Evolutionary conservation across 495 filamentous ascomycete species (phyloP), one percentile per base, ranked within the genome.

Genomic region (Wilcoxina mikolae): DNA sequence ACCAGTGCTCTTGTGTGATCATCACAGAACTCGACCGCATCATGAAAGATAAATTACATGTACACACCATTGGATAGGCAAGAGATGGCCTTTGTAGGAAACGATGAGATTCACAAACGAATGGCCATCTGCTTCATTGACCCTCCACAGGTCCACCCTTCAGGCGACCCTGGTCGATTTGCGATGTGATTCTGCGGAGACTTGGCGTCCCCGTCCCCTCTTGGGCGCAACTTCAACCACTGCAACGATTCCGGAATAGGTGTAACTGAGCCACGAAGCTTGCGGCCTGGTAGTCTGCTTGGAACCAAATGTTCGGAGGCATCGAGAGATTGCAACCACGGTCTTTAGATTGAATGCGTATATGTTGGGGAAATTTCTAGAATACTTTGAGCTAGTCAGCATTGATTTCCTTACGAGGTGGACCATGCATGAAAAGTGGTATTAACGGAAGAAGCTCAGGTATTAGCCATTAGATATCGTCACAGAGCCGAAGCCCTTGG

Each of bases 1-100:
- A 93, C 91, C 91, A 98, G 91, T 98, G 91, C 90, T 89, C 76
- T 60, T 49, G 46, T 57, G 86, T 94, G 89, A 95, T 98, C 90
- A 86, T 83, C 61, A 60, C 56, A 64, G 53, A 44, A 49, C 46
- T 49, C 46, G 22, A 49, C 43, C 60, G 39, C 39, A 20, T 18
- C 5, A 43, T 43, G 9, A 20, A 43, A 43, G 39, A 43, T 18
- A 10, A 43, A 20, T 12, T 5, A 43, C 39, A 18, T 35, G 7
- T 7, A 35, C 39, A 10, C 20, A 43, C 39, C 39, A 43, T 43
- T 39, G 35, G 35, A 15, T 39, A 15, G 35, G 15, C 15, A 18
- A 18, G 12, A 39, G 12, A 39, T 18, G 20, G 12, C 35, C 1
- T 39, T 39, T 39, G 4, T 38, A 5, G 35, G 35, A 15, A n/a